Conservation (phyloP, 1,284 basidiomycete genomes). For the Bjerkandera adusta region DNA sequence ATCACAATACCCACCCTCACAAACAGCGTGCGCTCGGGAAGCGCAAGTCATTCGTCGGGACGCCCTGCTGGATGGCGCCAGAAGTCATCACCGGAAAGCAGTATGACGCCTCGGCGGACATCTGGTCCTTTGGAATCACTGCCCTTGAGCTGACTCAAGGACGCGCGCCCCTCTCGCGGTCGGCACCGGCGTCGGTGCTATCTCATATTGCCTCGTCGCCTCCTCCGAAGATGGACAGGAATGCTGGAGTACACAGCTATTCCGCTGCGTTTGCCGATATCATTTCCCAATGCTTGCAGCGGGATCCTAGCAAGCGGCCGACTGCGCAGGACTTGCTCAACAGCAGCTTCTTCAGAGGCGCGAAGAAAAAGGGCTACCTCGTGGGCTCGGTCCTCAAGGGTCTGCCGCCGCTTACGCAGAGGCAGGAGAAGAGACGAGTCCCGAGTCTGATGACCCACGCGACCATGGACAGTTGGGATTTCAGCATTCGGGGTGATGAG, state of each 20-base stretch:
- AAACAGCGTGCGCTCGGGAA: constrained; percentile 47
- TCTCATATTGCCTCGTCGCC: constrained; percentile 74
- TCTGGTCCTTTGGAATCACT: constrained; percentile 92
- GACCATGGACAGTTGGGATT: constrained; percentile 70
- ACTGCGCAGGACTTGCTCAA: constrained; percentile 77
- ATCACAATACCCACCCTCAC: constrained; percentile 12
- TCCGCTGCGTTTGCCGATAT: constrained; percentile 81
- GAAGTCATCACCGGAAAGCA: constrained; percentile 83
- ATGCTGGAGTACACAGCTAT: constrained; percentile 74
- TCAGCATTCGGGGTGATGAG: constrained; percentile 31
- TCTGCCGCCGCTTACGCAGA: constrained; percentile 65
- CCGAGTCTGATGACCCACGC: constrained; percentile 39
- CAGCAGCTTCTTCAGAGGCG: constrained; percentile 75
- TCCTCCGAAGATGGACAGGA: constrained; percentile 72
- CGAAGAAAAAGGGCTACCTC: constrained; percentile 75
- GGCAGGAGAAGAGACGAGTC: constrained; percentile 63
- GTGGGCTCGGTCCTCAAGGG: constrained; percentile 71
- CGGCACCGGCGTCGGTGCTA: constrained; percentile 72
- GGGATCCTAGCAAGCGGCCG: constrained; percentile 81
- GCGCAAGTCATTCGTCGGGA: constrained; percentile 87
- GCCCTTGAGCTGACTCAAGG: constrained; percentile 84
- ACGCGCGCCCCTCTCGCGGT: constrained; percentile 77
- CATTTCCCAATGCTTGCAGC: constrained; percentile 77
- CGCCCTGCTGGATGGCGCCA: constrained; percentile 95
- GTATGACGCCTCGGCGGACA: constrained; percentile 85